Evolutionary conservation across 306 rosid genomes (phyloP).

Genomic region (Mimosa bimucronata): DNA sequence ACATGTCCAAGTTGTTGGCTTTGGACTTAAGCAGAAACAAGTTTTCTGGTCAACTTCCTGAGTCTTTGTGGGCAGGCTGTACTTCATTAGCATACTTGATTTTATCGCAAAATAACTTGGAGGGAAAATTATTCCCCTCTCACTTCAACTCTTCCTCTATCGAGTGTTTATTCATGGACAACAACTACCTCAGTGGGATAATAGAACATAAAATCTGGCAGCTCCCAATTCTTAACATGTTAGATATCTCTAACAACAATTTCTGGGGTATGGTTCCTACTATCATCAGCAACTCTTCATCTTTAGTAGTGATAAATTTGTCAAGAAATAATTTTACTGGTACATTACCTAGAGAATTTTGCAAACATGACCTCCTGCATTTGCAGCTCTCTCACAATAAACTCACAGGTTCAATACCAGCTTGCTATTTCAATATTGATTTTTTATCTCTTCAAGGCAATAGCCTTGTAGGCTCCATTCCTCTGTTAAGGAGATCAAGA

Average conservation of each 20-base stretch:
- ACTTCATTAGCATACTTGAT: not conserved
- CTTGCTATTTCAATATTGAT: not conserved
- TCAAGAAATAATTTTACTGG: conserved; percentile 3
- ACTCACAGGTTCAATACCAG: not conserved
- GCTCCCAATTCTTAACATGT: not conserved
- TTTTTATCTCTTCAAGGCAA: not conserved
- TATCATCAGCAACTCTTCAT: not conserved
- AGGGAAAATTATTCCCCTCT: not conserved
- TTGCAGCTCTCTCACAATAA: conserved; percentile 7
- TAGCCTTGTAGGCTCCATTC: not conserved
- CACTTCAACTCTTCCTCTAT: too few relatives aligned
- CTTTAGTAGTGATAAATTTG: too few relatives aligned
- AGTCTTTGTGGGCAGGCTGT: not conserved
- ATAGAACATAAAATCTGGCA: not conserved
- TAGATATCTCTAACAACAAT: not conserved
- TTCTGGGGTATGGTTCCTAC: not conserved
- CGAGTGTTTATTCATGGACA: not conserved
- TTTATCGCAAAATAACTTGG: not conserved
- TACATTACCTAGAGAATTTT: not conserved
- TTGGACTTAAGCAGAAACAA: not conserved
- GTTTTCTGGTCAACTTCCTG: not conserved
- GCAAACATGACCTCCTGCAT: not conserved
- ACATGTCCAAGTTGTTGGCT: not conserved
- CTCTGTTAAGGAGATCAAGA: not conserved
- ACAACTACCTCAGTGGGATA: not conserved